Conservation (phyloP, 208 protist species). For the Borovskyia barvae region DNA sequence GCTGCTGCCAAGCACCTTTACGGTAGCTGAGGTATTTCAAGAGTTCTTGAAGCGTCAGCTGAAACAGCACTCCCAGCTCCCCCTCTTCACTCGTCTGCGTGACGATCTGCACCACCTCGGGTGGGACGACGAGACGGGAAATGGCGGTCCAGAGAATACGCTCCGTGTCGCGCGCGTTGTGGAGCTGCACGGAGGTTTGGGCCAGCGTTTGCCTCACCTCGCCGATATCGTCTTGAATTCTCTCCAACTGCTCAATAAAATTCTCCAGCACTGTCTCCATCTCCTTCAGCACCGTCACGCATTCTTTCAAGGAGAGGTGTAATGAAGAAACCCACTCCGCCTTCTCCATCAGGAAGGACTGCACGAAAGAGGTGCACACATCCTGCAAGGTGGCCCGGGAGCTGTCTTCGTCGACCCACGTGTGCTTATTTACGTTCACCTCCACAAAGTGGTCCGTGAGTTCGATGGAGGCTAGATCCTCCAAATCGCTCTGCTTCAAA, state of each 20-base stretch:
- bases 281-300: slow-evolving; percentile 48
- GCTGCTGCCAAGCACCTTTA: slow-evolving; percentile 33
- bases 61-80: slow-evolving; percentile 71
- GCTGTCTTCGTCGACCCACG: slow-evolving; percentile 31
- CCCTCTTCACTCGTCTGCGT: slow-evolving; percentile 67
- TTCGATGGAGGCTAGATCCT: slow-evolving; percentile 56
- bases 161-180: slow-evolving; percentile 48
- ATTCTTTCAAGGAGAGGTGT: slow-evolving; percentile 54
- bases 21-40: slow-evolving; percentile 65
- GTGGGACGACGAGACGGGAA: slow-evolving; percentile 63
- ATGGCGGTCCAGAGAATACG: slow-evolving; percentile 53
- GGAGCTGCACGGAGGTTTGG: slow-evolving; percentile 38
- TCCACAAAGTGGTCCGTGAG: slow-evolving; percentile 57
- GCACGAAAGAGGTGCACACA: slow-evolving; percentile 69
- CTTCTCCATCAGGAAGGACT: slow-evolving; percentile 57
- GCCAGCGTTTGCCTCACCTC: slow-evolving; percentile 67
- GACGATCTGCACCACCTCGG: slow-evolving; percentile 76
- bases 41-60: slow-evolving; percentile 45
- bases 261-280: slow-evolving; percentile 65
- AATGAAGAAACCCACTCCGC: slow-evolving; percentile 54
- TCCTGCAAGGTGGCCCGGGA: slow-evolving; percentile 36
- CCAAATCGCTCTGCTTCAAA: slow-evolving; percentile 42
- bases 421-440: slow-evolving; percentile 28
- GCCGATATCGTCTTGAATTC: slow-evolving; percentile 71
- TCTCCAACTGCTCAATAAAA: slow-evolving; percentile 65